Evolutionary conservation across 352 stramenopile genomes (phyloP).

Genomic region (Halophytophthora polymorphica): DNA sequence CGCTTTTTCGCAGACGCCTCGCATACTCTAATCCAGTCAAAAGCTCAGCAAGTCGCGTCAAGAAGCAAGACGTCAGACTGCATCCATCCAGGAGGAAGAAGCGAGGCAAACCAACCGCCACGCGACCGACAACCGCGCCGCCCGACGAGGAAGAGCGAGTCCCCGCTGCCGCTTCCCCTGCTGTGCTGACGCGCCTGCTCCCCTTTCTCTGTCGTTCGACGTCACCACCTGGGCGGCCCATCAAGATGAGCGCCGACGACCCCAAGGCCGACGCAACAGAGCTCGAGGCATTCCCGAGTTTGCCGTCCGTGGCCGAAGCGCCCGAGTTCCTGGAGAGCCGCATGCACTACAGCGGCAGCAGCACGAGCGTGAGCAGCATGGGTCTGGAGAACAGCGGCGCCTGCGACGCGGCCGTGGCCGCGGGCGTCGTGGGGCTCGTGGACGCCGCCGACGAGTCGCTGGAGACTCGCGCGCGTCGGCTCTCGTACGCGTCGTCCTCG

Average conservation of each 20-base stretch:
- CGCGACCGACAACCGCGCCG: background rate
- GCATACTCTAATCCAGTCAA: background rate
- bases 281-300: slow-evolving; percentile 15
- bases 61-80: background rate
- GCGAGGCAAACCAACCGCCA: background rate
- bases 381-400: slow-evolving; percentile 17
- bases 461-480: slow-evolving; percentile 14
- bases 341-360: slow-evolving; percentile 21
- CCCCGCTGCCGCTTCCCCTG: background rate
- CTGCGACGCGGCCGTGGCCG: slow-evolving; percentile 18
- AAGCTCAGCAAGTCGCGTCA: background rate
- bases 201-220: slow-evolving; percentile 28
- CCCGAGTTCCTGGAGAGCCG: slow-evolving; percentile 21
- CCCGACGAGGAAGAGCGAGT: slow-evolving; percentile 11
- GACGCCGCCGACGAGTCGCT: slow-evolving; percentile 14
- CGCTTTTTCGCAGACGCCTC: background rate
- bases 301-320: slow-evolving; percentile 22
- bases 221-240: slow-evolving; percentile 17
- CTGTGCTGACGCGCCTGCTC: background rate
- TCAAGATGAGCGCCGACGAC: slow-evolving; percentile 28
- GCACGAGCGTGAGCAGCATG: slow-evolving; percentile 19
- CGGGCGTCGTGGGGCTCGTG: slow-evolving; percentile 20
- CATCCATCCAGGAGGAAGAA: background rate
- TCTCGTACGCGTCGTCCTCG: slow-evolving; percentile 47
- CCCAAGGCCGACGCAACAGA: slow-evolving; percentile 14